Base-by-base conservation (phyloP, 2,329 filamentous ascomycete genomes). In the Westerdykella ornata region DNA sequence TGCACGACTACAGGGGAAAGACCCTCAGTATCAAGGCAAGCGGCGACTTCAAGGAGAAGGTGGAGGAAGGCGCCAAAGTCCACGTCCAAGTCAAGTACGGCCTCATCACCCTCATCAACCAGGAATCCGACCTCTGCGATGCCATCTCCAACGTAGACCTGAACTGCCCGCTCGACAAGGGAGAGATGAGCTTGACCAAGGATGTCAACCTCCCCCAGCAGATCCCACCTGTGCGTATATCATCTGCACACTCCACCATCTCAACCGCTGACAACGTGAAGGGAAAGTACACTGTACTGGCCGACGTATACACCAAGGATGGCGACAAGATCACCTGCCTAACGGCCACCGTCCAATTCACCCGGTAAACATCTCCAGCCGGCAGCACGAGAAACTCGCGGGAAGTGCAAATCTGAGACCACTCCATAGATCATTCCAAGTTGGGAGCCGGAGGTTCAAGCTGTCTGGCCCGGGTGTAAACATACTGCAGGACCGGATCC, bases 41-140 rank as follows among this genome's bases (percentile, higher is more conserved):
- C 22, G 92, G 90, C 43, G 78, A 72, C n/a, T 77, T 97, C 49
- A 76, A 75, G 53, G 69, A 94, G 59, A 69, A 75, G 38, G 81
- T 98, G 50, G 77, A 81, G 41, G 65, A 88, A 44, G 90, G 88
- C 44, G 87, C 90, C 45, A 87, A 85, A 56, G 84, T 96, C 48
- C 74, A 83, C 36, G 67, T 98, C 31, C 77, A 82, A 52, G 90
- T 98, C 70, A 96, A 95, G 72, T 96, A 94, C 67, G 90, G 90
- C 46, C 75, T 95, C 52, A 96, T 98, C 67, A 85, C 81, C 41
- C 78, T 98, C 50, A 80, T 98, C 67, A 86, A 78, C 66, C 85
- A 85, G 51, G 78, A 76, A 52, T 81, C 83, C 57, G 84, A 95
- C 62, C 78, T 97, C 29, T 98, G 92, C 73, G 85, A 96, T 46